phyloP scores from a whole-genome alignment of 768 basidiomycete genomes.

The Atractiella rhizophila region DNA sequence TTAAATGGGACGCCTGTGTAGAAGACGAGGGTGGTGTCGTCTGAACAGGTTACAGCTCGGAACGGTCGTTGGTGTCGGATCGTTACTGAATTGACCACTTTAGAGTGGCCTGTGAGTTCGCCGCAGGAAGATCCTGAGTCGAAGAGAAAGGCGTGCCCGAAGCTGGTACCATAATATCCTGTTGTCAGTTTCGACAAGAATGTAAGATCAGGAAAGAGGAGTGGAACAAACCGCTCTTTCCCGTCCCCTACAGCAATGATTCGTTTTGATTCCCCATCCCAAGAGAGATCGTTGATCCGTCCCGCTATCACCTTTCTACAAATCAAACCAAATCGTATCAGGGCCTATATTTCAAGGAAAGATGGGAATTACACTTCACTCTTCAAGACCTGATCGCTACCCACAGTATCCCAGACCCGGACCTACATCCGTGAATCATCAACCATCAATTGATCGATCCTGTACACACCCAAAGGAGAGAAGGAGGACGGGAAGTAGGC shows the following conservation, averaged over 20 bases:
- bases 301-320: constrained; percentile 19
- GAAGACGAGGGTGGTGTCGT: constrained; percentile 57
- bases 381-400: constrained; percentile 57
- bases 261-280: constrained; percentile 92
- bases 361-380: too few relatives aligned
- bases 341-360: constrained; percentile 28
- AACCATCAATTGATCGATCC: too few relatives aligned
- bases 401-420: constrained; percentile 65
- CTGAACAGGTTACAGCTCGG: constrained; percentile 65
- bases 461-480: constrained; percentile 29
- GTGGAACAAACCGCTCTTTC: constrained; percentile 40
- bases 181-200: not conserved
- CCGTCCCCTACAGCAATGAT: constrained; percentile 86
- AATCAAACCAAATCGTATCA: not conserved
- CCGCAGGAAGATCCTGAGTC: constrained; percentile 34
- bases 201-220: not conserved
- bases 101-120: constrained; percentile 68
- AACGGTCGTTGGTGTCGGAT: constrained; percentile 73
- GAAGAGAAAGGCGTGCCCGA: constrained; percentile 21
- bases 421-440: too few relatives aligned
- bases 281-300: constrained; percentile 65
- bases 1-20: constrained; percentile 73
- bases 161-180: constrained; percentile 4
- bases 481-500: not conserved
- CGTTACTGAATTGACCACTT: constrained; percentile 73